Evolutionary conservation across 2,329 filamentous ascomycete species (phyloP).

Genomic region (Acephala macrosclerotiorum): DNA sequence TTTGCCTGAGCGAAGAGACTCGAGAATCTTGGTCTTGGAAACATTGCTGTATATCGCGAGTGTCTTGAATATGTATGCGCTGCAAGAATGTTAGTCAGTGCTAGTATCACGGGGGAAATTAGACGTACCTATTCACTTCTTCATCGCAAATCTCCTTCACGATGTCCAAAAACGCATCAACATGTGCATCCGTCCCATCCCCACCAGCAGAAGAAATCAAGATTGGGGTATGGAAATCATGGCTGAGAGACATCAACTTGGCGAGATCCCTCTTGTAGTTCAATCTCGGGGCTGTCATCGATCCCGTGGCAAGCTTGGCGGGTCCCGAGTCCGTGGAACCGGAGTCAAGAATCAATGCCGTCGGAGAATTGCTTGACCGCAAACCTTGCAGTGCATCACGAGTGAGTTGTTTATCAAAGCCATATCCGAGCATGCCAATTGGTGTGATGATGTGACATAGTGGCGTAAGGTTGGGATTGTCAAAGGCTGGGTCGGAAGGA

Average conservation of each 20-base stretch:
- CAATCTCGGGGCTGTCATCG: constrained; percentile 49
- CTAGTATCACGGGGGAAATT: neutral
- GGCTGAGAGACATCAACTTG: constrained; percentile 47
- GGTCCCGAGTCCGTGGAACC: constrained; percentile 49
- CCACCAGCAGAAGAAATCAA: constrained; percentile 56
- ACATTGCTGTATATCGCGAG: constrained; percentile 51
- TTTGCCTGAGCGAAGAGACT: constrained; percentile 33
- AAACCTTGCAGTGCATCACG: constrained; percentile 14
- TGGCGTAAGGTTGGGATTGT: neutral
- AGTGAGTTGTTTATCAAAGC: constrained; percentile 48
- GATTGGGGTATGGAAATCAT: constrained; percentile 47
- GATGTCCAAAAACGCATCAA: constrained; percentile 49
- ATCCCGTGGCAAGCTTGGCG: constrained; percentile 50
- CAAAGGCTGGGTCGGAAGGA: neutral
- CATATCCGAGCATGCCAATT: constrained; percentile 58
- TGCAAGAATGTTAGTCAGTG: neutral
- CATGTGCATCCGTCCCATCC: constrained; percentile 54
- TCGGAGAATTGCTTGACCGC: constrained; percentile 42
- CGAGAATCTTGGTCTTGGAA: constrained; percentile 40
- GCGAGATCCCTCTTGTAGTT: constrained; percentile 53
- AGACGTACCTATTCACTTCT: constrained; percentile 30
- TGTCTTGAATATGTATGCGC: constrained; percentile 42
- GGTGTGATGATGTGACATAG: constrained; percentile 54
- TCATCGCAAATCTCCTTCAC: constrained; percentile 46
- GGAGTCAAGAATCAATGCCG: constrained; percentile 46